Percentiles rank a stretch among this genome's conserved stretches.
phyloP scores from a whole-genome alignment of 2,329 filamentous ascomycete genomes.

The Ophiobolus disseminans region DNA sequence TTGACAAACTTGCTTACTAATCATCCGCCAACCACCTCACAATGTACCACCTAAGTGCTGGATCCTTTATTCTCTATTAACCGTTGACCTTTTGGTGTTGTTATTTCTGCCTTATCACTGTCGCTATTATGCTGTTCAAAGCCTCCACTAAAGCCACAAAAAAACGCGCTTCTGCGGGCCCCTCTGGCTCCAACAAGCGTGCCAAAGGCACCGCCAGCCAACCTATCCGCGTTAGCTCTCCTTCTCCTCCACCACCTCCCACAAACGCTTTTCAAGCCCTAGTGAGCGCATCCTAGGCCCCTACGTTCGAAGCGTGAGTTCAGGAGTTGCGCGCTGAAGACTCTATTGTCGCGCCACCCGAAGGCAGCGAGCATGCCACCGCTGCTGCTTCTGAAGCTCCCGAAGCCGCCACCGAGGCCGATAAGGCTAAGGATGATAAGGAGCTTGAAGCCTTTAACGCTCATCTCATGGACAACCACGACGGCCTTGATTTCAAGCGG shows the following conservation, averaged over 20 bases:
- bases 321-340: neutral
- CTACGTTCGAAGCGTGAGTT: neutral
- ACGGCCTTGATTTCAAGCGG: slow-evolving; percentile 4
- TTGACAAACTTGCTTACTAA: neutral
- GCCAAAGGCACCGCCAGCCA: neutral
- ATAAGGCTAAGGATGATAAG: neutral
- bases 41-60: neutral
- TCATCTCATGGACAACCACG: slow-evolving; percentile 2
- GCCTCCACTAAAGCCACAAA: neutral
- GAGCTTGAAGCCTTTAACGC: neutral
- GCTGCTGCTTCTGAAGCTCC: neutral
- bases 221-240: neutral
- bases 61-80: neutral
- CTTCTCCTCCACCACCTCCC: neutral
- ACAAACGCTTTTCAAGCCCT: neutral
- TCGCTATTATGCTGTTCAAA: neutral
- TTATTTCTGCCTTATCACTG: neutral
- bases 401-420: neutral
- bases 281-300: neutral
- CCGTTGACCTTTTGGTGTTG: neutral
- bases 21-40: neutral
- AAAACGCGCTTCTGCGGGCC: neutral
- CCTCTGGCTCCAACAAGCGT: neutral
- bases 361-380: slow-evolving; percentile 2
- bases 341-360: slow-evolving; percentile 1